Evolutionary conservation across 2,329 filamentous ascomycete species (phyloP).

Genomic region (Sporothrix brasiliensis): DNA sequence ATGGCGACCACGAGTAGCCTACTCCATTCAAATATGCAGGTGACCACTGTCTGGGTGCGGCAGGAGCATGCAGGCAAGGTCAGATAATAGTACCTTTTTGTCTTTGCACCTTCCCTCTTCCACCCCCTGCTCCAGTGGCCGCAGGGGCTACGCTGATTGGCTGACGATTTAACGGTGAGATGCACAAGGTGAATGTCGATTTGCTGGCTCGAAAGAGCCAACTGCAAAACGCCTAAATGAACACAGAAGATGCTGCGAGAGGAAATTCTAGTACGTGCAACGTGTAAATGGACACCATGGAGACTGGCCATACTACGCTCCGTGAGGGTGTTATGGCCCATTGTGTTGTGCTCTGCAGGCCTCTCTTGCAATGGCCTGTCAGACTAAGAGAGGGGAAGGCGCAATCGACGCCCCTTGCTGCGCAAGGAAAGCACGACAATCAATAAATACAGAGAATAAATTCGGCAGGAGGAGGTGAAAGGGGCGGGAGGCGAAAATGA

Average conservation of each 20-base stretch:
- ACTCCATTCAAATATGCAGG: conserved; percentile 22
- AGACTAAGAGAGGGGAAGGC: not conserved
- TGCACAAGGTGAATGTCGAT: conserved; percentile 16
- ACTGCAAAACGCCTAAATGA: not conserved
- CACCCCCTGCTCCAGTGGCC: conserved; percentile 14
- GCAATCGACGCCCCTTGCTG: conserved; percentile 21
- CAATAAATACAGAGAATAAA: not conserved
- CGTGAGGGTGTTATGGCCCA: not conserved
- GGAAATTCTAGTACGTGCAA: not conserved
- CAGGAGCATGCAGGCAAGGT: conserved; percentile 20
- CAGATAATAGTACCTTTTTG: not conserved
- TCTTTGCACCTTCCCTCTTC: not conserved
- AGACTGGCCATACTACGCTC: not conserved
- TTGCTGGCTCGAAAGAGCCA: not conserved
- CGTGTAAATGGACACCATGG: not conserved
- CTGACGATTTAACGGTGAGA: conserved; percentile 7
- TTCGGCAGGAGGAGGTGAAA: not conserved
- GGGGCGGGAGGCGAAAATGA: not conserved
- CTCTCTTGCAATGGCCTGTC: not conserved
- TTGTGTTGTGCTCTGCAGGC: not conserved
- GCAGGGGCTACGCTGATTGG: conserved; percentile 21
- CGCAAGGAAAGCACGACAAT: conserved; percentile 2
- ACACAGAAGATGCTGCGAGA: not conserved
- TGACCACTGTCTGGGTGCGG: conserved; percentile 18
- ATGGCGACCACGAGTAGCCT: conserved; percentile 9